Conservation (phyloP, 768 basidiomycete species). For the Calocera cornea region DNA sequence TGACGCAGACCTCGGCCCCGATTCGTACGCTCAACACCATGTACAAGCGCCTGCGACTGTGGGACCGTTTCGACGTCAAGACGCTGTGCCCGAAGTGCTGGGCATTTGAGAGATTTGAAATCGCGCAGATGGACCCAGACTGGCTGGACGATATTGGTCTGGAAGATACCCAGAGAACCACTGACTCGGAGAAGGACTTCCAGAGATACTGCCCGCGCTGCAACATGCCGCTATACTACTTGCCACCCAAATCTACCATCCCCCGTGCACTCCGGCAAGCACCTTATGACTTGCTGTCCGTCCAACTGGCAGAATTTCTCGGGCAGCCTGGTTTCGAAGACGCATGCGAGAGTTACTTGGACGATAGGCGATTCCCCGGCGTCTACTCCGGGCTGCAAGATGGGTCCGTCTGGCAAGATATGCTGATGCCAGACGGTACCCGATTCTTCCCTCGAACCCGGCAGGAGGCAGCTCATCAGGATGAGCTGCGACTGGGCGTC, state of each 20-base stretch:
- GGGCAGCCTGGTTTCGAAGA: slow-evolving; percentile 19
- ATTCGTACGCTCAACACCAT: background rate
- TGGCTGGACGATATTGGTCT: background rate
- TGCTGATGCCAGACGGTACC: slow-evolving; percentile 18
- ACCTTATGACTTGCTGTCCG: background rate
- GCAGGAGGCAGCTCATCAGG: slow-evolving; percentile 23
- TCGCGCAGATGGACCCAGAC: background rate
- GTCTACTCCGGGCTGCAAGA: slow-evolving; percentile 22
- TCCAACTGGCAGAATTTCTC: background rate
- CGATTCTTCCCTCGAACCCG: slow-evolving; percentile 21
- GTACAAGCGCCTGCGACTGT: background rate
- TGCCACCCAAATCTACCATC: background rate
- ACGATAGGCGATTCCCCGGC: slow-evolving; percentile 9
- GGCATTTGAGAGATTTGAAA: background rate
- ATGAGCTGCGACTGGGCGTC: slow-evolving; percentile 24
- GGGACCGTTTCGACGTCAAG: background rate
- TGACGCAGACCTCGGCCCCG: background rate
- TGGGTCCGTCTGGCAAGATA: slow-evolving; percentile 18
- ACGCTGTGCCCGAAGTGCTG: background rate
- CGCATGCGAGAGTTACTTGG: slow-evolving; percentile 14
- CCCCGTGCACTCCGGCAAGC: background rate
- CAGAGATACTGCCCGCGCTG: background rate
- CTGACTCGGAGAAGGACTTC: background rate
- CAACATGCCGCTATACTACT: background rate
- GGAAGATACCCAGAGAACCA: background rate